Base-by-base conservation (phyloP, 306 rosid species). In the Datisca glomerata region DNA sequence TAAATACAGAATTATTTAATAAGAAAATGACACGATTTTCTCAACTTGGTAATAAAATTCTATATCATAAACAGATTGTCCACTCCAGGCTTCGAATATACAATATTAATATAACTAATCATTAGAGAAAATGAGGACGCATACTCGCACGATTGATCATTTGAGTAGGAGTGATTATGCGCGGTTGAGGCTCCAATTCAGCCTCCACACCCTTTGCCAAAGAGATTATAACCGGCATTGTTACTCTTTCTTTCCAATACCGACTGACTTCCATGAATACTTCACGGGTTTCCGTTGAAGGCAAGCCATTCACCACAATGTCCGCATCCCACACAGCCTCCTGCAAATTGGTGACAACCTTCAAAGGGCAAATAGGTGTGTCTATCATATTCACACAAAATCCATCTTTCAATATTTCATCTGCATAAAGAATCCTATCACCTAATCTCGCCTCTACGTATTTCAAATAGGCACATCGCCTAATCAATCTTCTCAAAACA, bases 321-420 rank as follows among this genome's bases (percentile, higher is more conserved):
- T 87, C 97, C 16, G 97, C 97, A 68, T 87, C 97, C 97, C 97
- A 87, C 8, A 87, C 80, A 69, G 97, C 97, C 74, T 87, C 97
- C 67, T 87, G 94, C 72, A 87, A 70, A 50, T 82, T 87, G 4
- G 81, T 87, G 56, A 87, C 97, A 58, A 87, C 97, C 66, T 87
- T 87, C 57, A 87, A 54, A 62, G 96, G 94, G 46, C 93, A 82
- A 25, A 87, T 45, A 57, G 97, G 97, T 3, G 97, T 87, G 42
- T 87, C 89, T 29, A 87, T 75, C 94, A 87, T 87, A 49, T 87
- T 87, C 74, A 79, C 47, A 48, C 97, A 87, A 55, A 87, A 87
- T 16, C 97, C 97, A 21, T 87, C 97, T 70, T 83, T 87, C 78
- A 87, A 56, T 31, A 87, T 76, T 73, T 87, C 97, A 67, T 87